A percentile compares a stretch with the other conserved stretches of the same genome.
These are phyloP conservation scores for Hypoxylon intermedium DNA, from an alignment of 495 filamentous ascomycete genomes.

Conservation along the genomic window DNA sequence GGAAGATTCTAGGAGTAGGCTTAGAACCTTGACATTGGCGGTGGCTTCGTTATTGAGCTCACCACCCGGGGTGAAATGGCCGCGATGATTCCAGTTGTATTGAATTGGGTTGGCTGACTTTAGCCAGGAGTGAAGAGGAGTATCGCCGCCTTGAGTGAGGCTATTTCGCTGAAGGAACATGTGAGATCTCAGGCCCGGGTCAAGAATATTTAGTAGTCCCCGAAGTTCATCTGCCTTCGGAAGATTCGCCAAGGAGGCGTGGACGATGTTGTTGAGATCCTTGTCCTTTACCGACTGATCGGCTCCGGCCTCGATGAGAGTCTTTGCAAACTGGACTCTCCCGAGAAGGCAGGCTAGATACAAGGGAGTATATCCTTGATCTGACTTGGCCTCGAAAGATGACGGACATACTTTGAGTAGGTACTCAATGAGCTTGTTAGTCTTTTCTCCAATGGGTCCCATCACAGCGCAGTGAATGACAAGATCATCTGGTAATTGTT, in stretches of 20 bases:
- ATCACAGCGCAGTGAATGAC: conserved; percentile 72
- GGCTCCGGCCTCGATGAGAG: conserved; percentile 68
- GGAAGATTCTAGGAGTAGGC: conserved; percentile 59
- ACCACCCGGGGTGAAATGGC: neutral
- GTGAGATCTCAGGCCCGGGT: conserved; percentile 50
- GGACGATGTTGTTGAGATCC: conserved; percentile 65
- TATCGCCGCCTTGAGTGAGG: conserved; percentile 44
- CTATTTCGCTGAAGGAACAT: conserved; percentile 51
- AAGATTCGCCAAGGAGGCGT: conserved; percentile 54
- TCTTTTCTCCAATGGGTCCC: conserved; percentile 44
- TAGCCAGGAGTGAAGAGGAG: conserved; percentile 52
- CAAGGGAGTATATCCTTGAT: conserved; percentile 65
- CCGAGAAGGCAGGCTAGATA: conserved; percentile 62
- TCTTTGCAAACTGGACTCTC: conserved; percentile 59
- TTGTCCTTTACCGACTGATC: conserved; percentile 65
- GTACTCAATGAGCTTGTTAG: conserved; percentile 65
- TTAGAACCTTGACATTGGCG: conserved; percentile 39
- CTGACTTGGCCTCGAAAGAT: conserved; percentile 63
- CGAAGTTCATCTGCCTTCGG: conserved; percentile 44
- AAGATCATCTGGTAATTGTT: conserved; percentile 59
- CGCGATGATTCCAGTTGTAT: neutral
- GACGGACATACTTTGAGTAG: conserved; percentile 63
- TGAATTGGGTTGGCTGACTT: conserved; percentile 21
- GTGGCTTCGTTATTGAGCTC: conserved; percentile 7
- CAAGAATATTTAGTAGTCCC: conserved; percentile 60